Conservation (phyloP, 345 rosid species). For the Pelargonium nanum region DNA sequence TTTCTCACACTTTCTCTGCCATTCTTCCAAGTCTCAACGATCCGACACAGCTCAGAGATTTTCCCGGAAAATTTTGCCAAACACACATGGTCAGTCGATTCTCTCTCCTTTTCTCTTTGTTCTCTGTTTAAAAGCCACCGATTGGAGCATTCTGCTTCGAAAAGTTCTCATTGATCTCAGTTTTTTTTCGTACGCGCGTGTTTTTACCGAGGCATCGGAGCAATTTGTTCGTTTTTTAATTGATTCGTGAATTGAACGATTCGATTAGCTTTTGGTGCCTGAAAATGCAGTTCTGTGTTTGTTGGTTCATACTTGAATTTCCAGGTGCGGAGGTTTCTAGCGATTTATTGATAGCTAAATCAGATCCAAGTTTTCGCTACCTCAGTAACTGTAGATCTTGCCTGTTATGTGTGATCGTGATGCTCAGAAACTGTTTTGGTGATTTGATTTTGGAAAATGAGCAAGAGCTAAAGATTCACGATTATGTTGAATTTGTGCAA, state of each 20-base stretch:
- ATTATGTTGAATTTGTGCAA: neutral
- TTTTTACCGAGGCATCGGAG: neutral
- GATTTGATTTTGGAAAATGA: neutral
- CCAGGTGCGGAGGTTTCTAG: neutral
- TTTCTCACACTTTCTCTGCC: neutral
- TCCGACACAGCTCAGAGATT: neutral
- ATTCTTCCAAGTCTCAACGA: neutral
- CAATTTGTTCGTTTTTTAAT: neutral
- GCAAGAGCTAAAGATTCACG: neutral
- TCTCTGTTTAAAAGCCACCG: neutral
- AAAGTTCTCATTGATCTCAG: neutral
- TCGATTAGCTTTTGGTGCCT: neutral
- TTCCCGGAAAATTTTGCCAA: neutral
- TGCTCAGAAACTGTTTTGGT: neutral
- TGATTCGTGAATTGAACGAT: neutral
- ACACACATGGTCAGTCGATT: neutral
- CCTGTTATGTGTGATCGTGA: neutral
- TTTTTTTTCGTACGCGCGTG: neutral
- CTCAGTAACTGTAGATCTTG: neutral
- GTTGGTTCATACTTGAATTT: conserved; percentile 2
- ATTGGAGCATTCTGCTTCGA: neutral
- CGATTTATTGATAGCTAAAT: neutral
- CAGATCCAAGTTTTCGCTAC: neutral
- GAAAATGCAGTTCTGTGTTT: conserved; percentile 7
- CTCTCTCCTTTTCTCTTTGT: neutral